Base-by-base conservation (phyloP, 257 asterid species). In the Vinca minor region DNA sequence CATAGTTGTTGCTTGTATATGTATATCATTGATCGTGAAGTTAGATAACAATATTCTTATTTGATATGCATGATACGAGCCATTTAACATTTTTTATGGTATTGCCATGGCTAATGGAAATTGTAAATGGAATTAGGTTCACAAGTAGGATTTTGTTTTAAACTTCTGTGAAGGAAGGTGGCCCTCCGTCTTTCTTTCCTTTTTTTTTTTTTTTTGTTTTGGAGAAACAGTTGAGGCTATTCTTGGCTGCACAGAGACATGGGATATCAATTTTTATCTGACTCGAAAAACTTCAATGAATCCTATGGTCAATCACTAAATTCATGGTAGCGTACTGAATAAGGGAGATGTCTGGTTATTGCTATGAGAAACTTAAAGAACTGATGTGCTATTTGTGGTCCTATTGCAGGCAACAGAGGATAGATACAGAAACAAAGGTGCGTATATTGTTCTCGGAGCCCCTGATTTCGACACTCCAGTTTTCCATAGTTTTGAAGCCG, bases 381-480 rank as follows among this genome's bases (percentile, higher is more conserved):
- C 17, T 55, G 14, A 61, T 52, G 44, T 50, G 56, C 59, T 57
- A 42, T 47, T 46, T 49, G 20, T 70, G 59, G 62, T 69, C 28
- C 34, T 53, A 38, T 69, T 66, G 62, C 89, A 92, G 98, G 95
- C 96, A 65, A 85, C 98, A 15, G 89, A 74, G 62, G 96, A 87
- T 72, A 84, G 98, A 72, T 82, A 80, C 79, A 73, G 78, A 70
- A 93, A 93, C 78, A 93, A 93, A 76, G 99, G 88, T 72, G 96
- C 99, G 21, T 93, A 93, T 65, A 70, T 93, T 62, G 79, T 89
- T 65, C 69, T 93, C 78, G 94, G 81, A 72, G 87, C 99, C 53
- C 99, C 97, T 1, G 66, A 79, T 48, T 93, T 84, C 60, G 85
- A 83, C 69, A 74, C 82, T 50, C 96, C 99, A 28, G 59, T 45